Evolutionary conservation across 2,329 filamentous ascomycete genomes (phyloP).

Genomic region (Arachnomyces sp.): DNA sequence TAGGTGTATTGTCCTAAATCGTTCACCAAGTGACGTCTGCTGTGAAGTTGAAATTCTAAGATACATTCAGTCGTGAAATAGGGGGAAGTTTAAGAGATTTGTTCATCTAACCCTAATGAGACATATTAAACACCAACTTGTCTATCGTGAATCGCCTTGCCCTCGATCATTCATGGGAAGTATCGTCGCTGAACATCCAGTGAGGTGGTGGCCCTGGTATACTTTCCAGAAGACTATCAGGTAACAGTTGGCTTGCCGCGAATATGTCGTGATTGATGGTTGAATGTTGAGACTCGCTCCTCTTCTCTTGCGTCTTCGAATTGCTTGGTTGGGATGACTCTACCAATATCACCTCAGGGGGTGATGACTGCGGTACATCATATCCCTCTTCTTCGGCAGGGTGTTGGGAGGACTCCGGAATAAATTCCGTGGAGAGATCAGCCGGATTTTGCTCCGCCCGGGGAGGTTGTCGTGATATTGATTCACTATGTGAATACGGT

Average conservation of each 20-base stretch:
- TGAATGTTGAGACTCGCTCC: slow-evolving; percentile 17
- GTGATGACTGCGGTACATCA: slow-evolving; percentile 10
- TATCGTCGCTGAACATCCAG: slow-evolving; percentile 32
- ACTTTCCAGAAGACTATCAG: slow-evolving; percentile 37
- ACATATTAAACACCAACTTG: no score
- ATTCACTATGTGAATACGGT: neutral
- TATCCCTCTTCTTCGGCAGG: slow-evolving; percentile 4
- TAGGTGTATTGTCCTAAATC: no score
- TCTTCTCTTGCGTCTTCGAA: slow-evolving; percentile 5
- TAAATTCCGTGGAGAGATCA: slow-evolving; percentile 23
- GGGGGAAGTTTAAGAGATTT: no score
- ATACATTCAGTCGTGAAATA: no score
- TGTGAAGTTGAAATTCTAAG: no score
- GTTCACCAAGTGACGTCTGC: no score
- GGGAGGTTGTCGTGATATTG: neutral
- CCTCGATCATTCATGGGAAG: slow-evolving; percentile 24
- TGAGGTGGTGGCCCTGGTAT: slow-evolving; percentile 29
- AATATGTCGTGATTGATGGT: slow-evolving; percentile 17
- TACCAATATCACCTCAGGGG: slow-evolving; percentile 28
- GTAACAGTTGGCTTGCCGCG: slow-evolving; percentile 29
- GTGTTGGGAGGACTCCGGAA: slow-evolving; percentile 33
- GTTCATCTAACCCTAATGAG: no score
- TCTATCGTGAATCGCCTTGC: no score
- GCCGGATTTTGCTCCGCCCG: slow-evolving; percentile 4
- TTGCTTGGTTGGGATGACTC: slow-evolving; percentile 30